Percentiles rank a stretch among this genome's conserved stretches.
phyloP scores from a whole-genome alignment of 164 flowering plant species.

The Vitis amurensis region DNA sequence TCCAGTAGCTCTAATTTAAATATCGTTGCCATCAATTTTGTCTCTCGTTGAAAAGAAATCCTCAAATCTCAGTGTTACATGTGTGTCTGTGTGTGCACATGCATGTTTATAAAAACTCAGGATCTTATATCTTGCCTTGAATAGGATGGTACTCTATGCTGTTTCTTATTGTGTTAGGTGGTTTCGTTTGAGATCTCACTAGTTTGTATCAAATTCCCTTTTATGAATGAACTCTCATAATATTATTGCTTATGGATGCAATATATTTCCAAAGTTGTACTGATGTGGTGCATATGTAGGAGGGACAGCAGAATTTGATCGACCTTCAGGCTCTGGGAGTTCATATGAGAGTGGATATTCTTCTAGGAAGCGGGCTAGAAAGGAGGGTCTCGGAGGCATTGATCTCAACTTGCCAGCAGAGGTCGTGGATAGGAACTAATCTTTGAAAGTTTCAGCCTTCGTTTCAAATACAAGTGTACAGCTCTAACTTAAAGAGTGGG shows the following conservation, averaged over 20 bases:
- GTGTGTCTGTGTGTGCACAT: no score
- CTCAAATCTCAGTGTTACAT: no score
- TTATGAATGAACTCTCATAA: neutral
- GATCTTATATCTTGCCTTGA: no score
- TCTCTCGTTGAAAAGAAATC: no score
- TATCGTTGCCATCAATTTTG: no score
- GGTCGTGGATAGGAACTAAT: constrained; percentile 46
- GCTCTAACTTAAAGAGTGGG: constrained; percentile 37
- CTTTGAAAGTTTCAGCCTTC: neutral
- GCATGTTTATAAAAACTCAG: no score
- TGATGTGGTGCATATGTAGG: constrained; percentile 25
- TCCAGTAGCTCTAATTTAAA: no score
- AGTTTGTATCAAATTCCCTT: no score
- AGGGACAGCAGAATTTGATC: constrained; percentile 32
- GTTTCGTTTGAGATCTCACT: no score
- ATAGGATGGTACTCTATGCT: no score
- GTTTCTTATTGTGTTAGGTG: no score
- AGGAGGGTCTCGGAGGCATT: constrained; percentile 27
- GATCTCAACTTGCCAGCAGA: constrained; percentile 66
- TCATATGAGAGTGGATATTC: constrained; percentile 34
- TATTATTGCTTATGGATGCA: neutral
- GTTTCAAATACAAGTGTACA: constrained; percentile 41
- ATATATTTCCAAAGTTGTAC: neutral
- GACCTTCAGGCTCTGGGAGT: constrained; percentile 37
- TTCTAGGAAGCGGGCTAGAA: constrained; percentile 47